Percentiles rank a stretch among this genome's conserved stretches.
Conservation (phyloP, 495 filamentous ascomycete species). For the Penicillium subrubescens region DNA sequence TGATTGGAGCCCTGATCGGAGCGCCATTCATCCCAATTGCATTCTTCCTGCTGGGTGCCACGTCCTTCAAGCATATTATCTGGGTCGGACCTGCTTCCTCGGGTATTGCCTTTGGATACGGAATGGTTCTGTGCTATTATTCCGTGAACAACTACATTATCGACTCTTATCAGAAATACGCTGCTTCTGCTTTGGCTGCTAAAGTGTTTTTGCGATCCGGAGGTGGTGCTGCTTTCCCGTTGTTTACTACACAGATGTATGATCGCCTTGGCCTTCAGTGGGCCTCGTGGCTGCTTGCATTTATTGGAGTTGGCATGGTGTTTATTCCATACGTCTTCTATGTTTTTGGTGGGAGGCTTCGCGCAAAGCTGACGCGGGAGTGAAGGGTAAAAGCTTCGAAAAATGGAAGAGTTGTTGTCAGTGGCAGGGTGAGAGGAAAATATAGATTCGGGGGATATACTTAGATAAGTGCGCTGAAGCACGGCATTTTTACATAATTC, state of each 20-base stretch:
- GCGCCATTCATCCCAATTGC: slow-evolving; percentile 41
- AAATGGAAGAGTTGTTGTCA: background rate
- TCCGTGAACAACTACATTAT: slow-evolving; percentile 71
- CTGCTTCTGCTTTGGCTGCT: slow-evolving; percentile 37
- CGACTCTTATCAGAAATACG: slow-evolving; percentile 58
- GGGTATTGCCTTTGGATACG: slow-evolving; percentile 66
- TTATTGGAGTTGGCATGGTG: slow-evolving; percentile 52
- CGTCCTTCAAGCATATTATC: slow-evolving; percentile 62
- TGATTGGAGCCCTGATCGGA: slow-evolving; percentile 37
- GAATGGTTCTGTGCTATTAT: slow-evolving; percentile 69
- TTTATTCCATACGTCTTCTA: slow-evolving; percentile 50
- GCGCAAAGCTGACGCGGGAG: slow-evolving; percentile 19
- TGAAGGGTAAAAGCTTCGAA: background rate
- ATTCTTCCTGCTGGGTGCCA: slow-evolving; percentile 62
- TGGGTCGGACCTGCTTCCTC: slow-evolving; percentile 64
- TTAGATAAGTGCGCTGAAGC: background rate
- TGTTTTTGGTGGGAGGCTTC: slow-evolving; percentile 26
- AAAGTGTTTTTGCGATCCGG: slow-evolving; percentile 38
- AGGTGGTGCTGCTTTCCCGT: slow-evolving; percentile 46
- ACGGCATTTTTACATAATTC: background rate
- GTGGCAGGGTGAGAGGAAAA: no score
- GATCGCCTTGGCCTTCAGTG: slow-evolving; percentile 54
- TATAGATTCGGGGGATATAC: background rate
- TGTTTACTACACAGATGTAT: slow-evolving; percentile 57
- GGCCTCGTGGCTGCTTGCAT: slow-evolving; percentile 58